Evolutionary conservation across 306 rosid genomes (phyloP).

Genomic region (Quercus dentata): DNA sequence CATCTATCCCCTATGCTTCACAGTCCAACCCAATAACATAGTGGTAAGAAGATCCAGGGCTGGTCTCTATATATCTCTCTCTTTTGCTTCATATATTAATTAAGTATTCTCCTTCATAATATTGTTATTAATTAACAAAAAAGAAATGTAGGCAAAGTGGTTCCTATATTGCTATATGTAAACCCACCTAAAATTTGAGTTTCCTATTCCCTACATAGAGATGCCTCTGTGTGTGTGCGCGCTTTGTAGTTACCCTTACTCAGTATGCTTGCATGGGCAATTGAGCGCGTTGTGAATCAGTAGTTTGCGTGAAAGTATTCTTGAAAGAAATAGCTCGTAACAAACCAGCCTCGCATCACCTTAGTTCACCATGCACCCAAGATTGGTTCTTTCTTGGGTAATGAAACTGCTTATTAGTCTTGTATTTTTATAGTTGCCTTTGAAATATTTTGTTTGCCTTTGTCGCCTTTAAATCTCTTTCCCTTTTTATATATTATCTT

Average conservation of each 20-base stretch:
- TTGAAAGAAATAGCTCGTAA: not conserved
- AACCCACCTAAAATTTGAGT: not conserved
- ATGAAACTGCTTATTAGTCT: not conserved
- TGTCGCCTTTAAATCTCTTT: not conserved
- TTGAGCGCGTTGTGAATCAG: not conserved
- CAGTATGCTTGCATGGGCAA: not conserved
- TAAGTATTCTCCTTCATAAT: not conserved
- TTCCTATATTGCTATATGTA: not conserved
- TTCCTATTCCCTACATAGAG: not conserved
- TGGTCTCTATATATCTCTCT: not conserved
- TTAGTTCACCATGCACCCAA: not conserved
- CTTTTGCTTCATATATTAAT: not conserved
- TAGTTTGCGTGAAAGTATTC: not conserved
- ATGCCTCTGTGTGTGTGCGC: not conserved
- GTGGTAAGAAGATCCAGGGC: not conserved
- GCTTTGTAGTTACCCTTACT: not conserved
- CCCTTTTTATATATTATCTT: not conserved
- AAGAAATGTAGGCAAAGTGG: not conserved
- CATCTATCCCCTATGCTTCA: too few relatives aligned
- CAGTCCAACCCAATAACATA: not conserved
- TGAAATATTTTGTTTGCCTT: not conserved
- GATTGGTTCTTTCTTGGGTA: slow-evolving; percentile 6
- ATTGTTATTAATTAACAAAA: not conserved
- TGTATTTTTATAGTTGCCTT: not conserved
- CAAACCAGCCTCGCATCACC: not conserved